These are phyloP conservation scores for Penicillium sp. DNA, from an alignment of 2,329 filamentous ascomycete species.

Conservation along the genomic window DNA sequence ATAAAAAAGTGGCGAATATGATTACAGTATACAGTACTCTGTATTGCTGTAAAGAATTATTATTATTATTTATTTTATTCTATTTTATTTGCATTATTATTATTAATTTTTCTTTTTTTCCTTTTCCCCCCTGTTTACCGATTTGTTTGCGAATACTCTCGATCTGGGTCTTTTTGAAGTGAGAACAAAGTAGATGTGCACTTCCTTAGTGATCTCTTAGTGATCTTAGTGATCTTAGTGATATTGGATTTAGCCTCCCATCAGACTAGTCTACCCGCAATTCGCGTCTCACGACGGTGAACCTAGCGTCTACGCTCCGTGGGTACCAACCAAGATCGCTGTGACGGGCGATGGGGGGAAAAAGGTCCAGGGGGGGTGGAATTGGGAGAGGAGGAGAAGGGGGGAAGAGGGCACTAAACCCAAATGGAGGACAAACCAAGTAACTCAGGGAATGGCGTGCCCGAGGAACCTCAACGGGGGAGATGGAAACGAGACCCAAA, in stretches of 20 bases:
- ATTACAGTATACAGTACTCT: slow-evolving; percentile 2
- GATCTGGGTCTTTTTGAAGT: neutral
- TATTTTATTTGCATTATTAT: slow-evolving; percentile 9
- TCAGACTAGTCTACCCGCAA: slow-evolving; percentile 41
- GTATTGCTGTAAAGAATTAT: slow-evolving; percentile 1
- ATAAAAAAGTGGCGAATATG: slow-evolving; percentile 25
- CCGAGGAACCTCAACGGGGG: slow-evolving; percentile 37
- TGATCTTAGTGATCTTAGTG: slow-evolving; percentile 10
- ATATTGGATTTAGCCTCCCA: slow-evolving; percentile 25
- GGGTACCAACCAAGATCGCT: slow-evolving; percentile 37
- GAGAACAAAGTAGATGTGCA: slow-evolving; percentile 11
- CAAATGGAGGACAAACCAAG: neutral
- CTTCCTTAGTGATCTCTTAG: slow-evolving; percentile 20
- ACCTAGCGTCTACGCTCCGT: slow-evolving; percentile 39
- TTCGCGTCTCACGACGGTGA: slow-evolving; percentile 34
- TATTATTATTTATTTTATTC: slow-evolving; percentile 1
- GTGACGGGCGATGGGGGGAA: slow-evolving; percentile 12
- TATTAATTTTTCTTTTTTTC: neutral
- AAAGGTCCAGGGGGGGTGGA: slow-evolving; percentile 20
- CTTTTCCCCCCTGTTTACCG: neutral
- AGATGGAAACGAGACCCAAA: slow-evolving; percentile 17
- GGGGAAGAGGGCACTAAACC: slow-evolving; percentile 22
- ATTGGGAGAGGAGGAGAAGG: slow-evolving; percentile 19
- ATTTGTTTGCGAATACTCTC: neutral
- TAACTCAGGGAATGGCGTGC: slow-evolving; percentile 33